phyloP scores from a whole-genome alignment of 768 basidiomycete species.

The Psilocybe azurescens region DNA sequence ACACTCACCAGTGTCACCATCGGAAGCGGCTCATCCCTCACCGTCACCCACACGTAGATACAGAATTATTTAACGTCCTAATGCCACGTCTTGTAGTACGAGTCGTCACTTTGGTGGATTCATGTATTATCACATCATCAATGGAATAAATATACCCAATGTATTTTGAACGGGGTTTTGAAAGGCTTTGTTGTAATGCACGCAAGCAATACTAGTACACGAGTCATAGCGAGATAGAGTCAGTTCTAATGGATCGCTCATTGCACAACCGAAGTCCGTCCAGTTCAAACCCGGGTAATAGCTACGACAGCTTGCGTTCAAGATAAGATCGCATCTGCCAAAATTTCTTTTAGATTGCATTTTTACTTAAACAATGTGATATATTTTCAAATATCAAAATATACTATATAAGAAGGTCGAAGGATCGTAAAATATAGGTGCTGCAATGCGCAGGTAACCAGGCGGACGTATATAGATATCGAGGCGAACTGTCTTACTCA shows the following conservation, averaged over 20 bases:
- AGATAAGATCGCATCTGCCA: too few relatives aligned
- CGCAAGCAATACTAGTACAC: too few relatives aligned
- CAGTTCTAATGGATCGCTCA: neutral
- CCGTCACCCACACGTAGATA: conserved; percentile 4
- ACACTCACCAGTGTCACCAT: conserved; percentile 13
- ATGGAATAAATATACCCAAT: neutral
- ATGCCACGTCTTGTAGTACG: neutral
- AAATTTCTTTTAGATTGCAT: too few relatives aligned
- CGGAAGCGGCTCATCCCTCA: conserved; percentile 5
- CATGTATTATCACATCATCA: neutral
- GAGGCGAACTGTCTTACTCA: neutral
- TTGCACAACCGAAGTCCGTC: neutral
- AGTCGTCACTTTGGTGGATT: neutral
- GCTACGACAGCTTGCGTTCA: too few relatives aligned
- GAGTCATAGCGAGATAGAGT: too few relatives aligned
- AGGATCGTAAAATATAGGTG: conserved; percentile 4
- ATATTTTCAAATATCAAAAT: conserved; percentile 6
- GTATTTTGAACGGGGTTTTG: too few relatives aligned
- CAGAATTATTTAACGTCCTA: neutral
- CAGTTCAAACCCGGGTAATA: neutral
- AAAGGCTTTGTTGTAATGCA: too few relatives aligned
- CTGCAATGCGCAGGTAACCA: neutral
- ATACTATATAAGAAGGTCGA: conserved; percentile 17
- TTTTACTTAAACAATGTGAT: neutral
- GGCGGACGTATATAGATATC: neutral